Evolutionary conservation across 2,329 filamentous ascomycete genomes (phyloP).

Genomic region (Cercospora beticola): DNA sequence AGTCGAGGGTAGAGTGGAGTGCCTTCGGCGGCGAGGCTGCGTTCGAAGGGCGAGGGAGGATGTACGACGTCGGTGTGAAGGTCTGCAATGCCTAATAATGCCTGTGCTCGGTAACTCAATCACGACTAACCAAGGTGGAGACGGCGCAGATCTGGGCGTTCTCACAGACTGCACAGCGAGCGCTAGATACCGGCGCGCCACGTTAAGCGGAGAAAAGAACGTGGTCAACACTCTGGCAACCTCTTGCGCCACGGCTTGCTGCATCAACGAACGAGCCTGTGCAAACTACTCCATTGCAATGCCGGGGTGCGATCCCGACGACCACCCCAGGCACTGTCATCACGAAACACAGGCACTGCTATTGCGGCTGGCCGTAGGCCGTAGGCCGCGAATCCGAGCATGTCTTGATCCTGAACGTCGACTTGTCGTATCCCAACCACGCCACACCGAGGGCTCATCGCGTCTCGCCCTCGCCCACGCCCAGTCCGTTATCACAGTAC

Average conservation of each 20-base stretch:
- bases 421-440: conserved; percentile 8
- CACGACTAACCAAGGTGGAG: not conserved
- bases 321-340: not conserved
- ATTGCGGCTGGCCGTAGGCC: not conserved
- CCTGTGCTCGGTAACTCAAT: not conserved
- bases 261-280: not conserved
- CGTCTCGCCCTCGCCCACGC: not conserved
- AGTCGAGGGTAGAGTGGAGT: not conserved
- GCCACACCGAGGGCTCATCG: conserved; percentile 1
- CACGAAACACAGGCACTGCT: not conserved
- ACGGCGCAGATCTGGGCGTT: not conserved
- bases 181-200: not conserved
- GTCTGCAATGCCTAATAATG: not conserved
- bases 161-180: not conserved
- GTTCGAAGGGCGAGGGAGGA: not conserved
- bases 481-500: not conserved
- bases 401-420: not conserved
- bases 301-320: not conserved
- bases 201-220: not conserved
- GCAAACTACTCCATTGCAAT: not conserved
- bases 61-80: not conserved
- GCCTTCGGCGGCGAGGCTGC: not conserved
- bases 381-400: not conserved
- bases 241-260: not conserved
- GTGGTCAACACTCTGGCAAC: not conserved